phyloP scores from a whole-genome alignment of 192 early-diverging fungal species.

The Haplosporangium gracile region DNA sequence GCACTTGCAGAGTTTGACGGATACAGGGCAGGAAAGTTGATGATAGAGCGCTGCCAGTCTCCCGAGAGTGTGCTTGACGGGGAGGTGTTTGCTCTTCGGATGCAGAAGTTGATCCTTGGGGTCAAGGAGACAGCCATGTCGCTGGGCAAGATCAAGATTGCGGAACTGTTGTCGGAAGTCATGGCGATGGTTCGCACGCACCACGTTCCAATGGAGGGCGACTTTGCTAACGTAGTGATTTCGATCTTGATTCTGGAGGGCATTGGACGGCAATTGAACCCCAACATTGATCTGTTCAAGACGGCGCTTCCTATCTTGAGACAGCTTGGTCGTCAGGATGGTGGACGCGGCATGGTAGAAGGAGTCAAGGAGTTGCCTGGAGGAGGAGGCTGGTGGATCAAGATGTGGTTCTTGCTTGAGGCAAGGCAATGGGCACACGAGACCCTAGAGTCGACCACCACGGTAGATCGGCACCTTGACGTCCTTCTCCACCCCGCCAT shows the following conservation, averaged over 20 bases:
- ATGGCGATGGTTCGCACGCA: constrained; percentile 91
- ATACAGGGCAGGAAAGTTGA: constrained; percentile 80
- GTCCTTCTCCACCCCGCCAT: constrained; percentile 45
- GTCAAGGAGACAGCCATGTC: constrained; percentile 81
- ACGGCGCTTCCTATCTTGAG: constrained; percentile 81
- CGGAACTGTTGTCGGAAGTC: constrained; percentile 83
- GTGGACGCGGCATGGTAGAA: constrained; percentile 59
- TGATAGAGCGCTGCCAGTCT: constrained; percentile 87
- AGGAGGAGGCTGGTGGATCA: constrained; percentile 64
- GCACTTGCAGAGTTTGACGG: constrained; percentile 93
- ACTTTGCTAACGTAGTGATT: constrained; percentile 95
- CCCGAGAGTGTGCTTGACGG: constrained; percentile 79
- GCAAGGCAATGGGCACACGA: constrained; percentile 66
- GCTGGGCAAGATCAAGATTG: constrained; percentile 85
- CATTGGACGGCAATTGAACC: constrained; percentile 91
- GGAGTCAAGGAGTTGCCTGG: constrained; percentile 63
- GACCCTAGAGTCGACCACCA: constrained; percentile 42
- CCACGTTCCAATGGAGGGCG: constrained; percentile 94
- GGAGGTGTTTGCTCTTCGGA: constrained; percentile 85
- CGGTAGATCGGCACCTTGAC: constrained; percentile 42
- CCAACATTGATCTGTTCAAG: constrained; percentile 91
- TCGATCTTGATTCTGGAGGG: constrained; percentile 95
- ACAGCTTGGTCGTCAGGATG: constrained; percentile 66
- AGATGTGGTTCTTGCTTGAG: constrained; percentile 74
- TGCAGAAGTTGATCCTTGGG: constrained; percentile 80